These are phyloP conservation scores for Pachysolen tannophilus DNA, from an alignment of 805 yeast genomes.

Conservation along the genomic window DNA sequence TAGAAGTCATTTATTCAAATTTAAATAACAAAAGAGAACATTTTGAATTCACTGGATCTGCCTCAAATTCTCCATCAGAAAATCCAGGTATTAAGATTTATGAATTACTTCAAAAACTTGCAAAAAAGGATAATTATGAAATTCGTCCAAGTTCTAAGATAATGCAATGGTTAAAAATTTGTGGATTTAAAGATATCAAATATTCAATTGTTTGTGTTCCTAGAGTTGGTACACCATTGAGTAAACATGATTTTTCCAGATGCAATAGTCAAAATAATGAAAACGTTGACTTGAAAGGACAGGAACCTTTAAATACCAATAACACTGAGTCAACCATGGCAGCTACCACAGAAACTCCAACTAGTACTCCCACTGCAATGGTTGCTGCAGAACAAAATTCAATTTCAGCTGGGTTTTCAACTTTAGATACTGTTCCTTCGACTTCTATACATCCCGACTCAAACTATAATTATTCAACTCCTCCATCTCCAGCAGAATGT, in stretches of 20 bases:
- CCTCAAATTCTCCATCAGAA: background rate
- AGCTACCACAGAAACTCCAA: background rate
- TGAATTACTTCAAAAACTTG: background rate
- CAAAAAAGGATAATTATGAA: background rate
- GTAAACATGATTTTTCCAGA: background rate
- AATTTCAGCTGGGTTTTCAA: too few relatives aligned
- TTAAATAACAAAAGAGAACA: background rate
- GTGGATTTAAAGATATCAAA: conserved; percentile 7
- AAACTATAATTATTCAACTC: too few relatives aligned
- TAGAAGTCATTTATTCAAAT: conserved; percentile 9
- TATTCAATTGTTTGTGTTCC: conserved; percentile 6
- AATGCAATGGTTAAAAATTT: background rate
- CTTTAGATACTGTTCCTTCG: too few relatives aligned
- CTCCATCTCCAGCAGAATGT: too few relatives aligned
- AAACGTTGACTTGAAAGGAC: too few relatives aligned
- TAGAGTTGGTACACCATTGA: conserved; percentile 5
- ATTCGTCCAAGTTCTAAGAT: conserved; percentile 1
- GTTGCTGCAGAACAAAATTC: too few relatives aligned
- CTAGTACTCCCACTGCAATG: background rate
- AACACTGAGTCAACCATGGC: too few relatives aligned
- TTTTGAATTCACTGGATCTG: too few relatives aligned
- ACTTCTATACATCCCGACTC: too few relatives aligned
- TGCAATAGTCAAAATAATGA: too few relatives aligned
- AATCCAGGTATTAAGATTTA: conserved; percentile 1
- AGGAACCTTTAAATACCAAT: too few relatives aligned